Percentiles rank a stretch among this genome's conserved stretches.
Evolutionary conservation across 306 rosid species (phyloP).

Genomic region (Erythrophleum fordii): DNA sequence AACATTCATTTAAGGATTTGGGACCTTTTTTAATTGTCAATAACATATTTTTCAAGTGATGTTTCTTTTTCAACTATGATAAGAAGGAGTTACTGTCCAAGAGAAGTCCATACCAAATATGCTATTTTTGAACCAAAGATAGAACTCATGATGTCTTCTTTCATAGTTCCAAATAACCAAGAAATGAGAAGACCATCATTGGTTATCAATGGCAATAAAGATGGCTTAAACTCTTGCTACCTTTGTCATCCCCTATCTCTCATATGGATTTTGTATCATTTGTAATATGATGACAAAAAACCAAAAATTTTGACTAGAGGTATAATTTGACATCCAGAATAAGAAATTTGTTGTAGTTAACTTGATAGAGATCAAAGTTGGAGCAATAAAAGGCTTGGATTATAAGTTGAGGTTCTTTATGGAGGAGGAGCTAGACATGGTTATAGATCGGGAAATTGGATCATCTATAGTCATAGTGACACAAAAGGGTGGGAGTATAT

Average conservation of each 20-base stretch:
- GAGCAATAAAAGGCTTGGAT: not conserved
- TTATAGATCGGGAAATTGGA: no score
- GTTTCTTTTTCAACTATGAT: not conserved
- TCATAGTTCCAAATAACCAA: conserved; percentile 2
- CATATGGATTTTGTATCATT: not conserved
- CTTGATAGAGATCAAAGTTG: not conserved
- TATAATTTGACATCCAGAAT: not conserved
- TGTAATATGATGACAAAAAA: conserved; percentile 2
- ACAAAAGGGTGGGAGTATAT: no score
- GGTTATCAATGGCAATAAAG: not conserved
- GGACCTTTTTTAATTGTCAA: not conserved
- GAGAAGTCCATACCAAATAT: not conserved
- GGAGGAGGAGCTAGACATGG: not conserved
- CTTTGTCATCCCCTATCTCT: conserved; percentile 13
- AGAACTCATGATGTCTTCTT: not conserved
- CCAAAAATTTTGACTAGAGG: not conserved
- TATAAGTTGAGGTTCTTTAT: not conserved
- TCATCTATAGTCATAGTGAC: no score
- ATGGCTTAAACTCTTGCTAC: not conserved
- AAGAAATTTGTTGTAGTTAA: not conserved
- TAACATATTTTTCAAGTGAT: not conserved
- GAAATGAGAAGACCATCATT: not conserved
- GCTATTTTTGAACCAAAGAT: not conserved
- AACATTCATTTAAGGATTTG: not conserved
- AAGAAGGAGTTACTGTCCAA: not conserved